Base-by-base conservation (phyloP, 306 rosid species). In the Vigna angularis region DNA sequence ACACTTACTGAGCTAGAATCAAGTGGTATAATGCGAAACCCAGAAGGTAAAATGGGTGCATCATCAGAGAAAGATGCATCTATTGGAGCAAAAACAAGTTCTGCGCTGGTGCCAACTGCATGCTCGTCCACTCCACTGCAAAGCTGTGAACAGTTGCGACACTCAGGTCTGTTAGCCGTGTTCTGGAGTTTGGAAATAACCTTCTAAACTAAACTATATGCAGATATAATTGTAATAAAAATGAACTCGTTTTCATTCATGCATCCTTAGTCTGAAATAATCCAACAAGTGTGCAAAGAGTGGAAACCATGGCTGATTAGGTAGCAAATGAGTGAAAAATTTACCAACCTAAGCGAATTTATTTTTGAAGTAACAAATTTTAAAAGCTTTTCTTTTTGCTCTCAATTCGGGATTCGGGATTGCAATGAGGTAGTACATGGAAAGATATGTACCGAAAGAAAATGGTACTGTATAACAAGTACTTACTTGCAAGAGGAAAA, bases 1-100 rank as follows among this genome's bases (percentile, higher is more conserved):
- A 69, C 50, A 42, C 63, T 85, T 87, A 82, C 99, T 86, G 83
- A 82, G 75, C 64, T 68, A 64, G 98, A 91, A 81, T 88, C 99
- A 16, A 95, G 92, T 75, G 99, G 94, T 78, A 95, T 88, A 76
- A 93, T 95, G 80, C 98, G 98, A 70, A 95, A 95, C 56, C 99
- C 99, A 38, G 94, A 95, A 50, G 99, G 93, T 82, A 93, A 76
- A 84, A 95, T 93, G n/a, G 98, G 98, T 26, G 97, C 98, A 78
- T 93, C 97, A 66, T 95, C 98, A 14, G 99, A 91, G 79, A 95
- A 95, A 30, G 99, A 93, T 55, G 99, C 99, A 56, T 95, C 99
- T 18, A 95, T 95, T 14, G 99, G 99, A 87, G 98, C 97, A 88
- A 95, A 95, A 70, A 95, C 74, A 72, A 95, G 98, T 72, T 95